A percentile compares a stretch with the other conserved stretches of the same genome.
Conservation (phyloP, 148 eudicot genomes). For the Vaccinium macrocarpon region DNA sequence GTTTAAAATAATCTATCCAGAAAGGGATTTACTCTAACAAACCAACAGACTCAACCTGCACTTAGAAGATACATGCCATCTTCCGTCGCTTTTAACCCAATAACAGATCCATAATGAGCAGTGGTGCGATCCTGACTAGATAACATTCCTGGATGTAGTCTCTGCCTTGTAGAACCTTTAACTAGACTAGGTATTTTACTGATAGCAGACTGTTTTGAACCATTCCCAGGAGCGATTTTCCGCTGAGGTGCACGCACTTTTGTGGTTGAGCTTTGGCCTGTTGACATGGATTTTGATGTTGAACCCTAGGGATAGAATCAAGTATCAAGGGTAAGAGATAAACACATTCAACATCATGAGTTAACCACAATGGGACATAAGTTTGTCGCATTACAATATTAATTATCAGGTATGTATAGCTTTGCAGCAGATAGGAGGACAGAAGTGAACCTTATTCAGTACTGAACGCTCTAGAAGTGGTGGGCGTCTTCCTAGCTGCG, state of each 20-base stretch:
- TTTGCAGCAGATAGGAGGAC: neutral
- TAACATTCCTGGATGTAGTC: conserved; percentile 88
- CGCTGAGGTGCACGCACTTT: conserved; percentile 50
- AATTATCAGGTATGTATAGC: neutral
- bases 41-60: conserved; percentile 58
- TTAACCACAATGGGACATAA: neutral
- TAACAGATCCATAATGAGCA: conserved; percentile 92
- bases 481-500: conserved; percentile 92
- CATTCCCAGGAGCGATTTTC: conserved; percentile 46
- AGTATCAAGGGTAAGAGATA: conserved; percentile 3
- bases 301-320: conserved; percentile 36
- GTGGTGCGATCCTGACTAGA: conserved; percentile 87
- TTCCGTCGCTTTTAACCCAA: conserved; percentile 76
- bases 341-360: neutral
- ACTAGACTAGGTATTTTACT: conserved; percentile 38
- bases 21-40: neutral
- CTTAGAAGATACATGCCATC: conserved; percentile 96
- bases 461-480: conserved; percentile 49
- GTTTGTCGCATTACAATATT: neutral
- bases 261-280: conserved; percentile 45
- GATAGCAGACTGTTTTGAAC: conserved; percentile 39
- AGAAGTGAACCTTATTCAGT: conserved; percentile 51
- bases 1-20: no score
- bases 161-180: conserved; percentile 62
- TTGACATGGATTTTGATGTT: conserved; percentile 43